These are phyloP conservation scores for Glutinoglossum americanum DNA, from an alignment of 495 filamentous ascomycete species.

Conservation along the genomic window DNA sequence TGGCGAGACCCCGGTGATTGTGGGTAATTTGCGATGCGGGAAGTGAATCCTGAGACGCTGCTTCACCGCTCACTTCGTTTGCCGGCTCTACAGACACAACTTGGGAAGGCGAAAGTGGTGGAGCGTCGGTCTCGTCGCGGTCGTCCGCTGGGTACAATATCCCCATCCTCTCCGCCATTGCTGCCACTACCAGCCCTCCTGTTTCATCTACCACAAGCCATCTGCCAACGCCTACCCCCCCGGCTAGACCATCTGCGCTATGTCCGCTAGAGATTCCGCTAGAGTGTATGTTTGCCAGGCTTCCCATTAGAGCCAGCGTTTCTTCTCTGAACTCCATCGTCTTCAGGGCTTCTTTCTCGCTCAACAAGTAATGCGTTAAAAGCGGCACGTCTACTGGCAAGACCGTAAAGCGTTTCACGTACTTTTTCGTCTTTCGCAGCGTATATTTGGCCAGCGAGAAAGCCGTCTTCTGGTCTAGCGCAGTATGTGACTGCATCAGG, in stretches of 20 bases:
- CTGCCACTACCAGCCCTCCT: constrained; percentile 63
- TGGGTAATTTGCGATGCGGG: not conserved
- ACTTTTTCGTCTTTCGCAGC: constrained; percentile 81
- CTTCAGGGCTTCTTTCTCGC: constrained; percentile 52
- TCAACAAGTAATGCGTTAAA: constrained; percentile 49
- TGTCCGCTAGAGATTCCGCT: constrained; percentile 26
- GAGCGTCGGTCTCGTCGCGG: constrained; percentile 10
- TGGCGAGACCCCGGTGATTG: constrained; percentile 13
- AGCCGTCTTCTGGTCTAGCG: constrained; percentile 78
- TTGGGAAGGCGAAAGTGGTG: not conserved
- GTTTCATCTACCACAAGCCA: constrained; percentile 88
- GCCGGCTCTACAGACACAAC: not conserved
- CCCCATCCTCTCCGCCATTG: constrained; percentile 80
- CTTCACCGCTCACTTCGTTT: not conserved
- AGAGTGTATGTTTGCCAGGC: constrained; percentile 44
- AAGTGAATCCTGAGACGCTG: not conserved
- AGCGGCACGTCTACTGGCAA: constrained; percentile 59
- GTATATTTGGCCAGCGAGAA: constrained; percentile 93
- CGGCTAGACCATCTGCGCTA: constrained; percentile 13
- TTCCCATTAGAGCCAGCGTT: constrained; percentile 48
- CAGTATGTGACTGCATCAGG: constrained; percentile 63
- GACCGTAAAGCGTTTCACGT: constrained; percentile 65
- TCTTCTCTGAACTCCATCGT: constrained; percentile 85
- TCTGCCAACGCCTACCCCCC: constrained; percentile 31
- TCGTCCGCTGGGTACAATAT: constrained; percentile 37